Base-by-base conservation (phyloP, 371 early-diverging fungal genomes). In the Mucor circinelloides region DNA sequence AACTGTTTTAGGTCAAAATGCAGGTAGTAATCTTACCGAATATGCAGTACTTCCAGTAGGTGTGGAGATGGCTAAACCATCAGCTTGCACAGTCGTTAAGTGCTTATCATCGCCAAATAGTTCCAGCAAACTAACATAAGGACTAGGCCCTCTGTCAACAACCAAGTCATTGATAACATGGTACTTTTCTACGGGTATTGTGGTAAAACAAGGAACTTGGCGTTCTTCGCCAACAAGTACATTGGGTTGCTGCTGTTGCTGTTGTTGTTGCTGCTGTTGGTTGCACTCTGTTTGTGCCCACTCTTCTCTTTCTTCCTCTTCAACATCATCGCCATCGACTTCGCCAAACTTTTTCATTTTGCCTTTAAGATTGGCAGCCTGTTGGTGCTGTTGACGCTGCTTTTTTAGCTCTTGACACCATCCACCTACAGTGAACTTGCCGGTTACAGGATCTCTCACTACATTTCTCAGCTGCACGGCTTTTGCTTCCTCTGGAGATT, bases 31-130 rank as follows among this genome's bases (percentile, higher is more conserved):
- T 30, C 84, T 85, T 82, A 93, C 87, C 12, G 94, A 94, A 72
- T 97, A 98, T 0, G 98, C 98, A 0, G 98, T 98, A 3, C 96
- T 95, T 28, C 98, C 98, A 0, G 98, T 98, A 0, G 98, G 97
- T 1, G 99, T 97, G 2, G 96, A 89, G 32, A 98, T 82, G 23
- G 93, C 92, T 67, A 98, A 80, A 2, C 98, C 98, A 71, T 98
- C 98, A 0, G 95, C 95, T 69, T 93, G 92, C 0, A 94, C 89
- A 1, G 91, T 91, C 6, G 95, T 94, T 60, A 95, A 74, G 58
- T 93, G 95, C 58, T 85, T 80, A 58, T 93, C 93, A 65, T 94
- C 95, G 31, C 94, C 97, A 80, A 91, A 98, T 19, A 99, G 78
- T 72, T 99, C 98, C 40, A 99, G 77, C 57, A 91, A 76, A 42